Evolutionary conservation across 1,284 basidiomycete species (phyloP).

Genomic region (Ustilago esculenta): DNA sequence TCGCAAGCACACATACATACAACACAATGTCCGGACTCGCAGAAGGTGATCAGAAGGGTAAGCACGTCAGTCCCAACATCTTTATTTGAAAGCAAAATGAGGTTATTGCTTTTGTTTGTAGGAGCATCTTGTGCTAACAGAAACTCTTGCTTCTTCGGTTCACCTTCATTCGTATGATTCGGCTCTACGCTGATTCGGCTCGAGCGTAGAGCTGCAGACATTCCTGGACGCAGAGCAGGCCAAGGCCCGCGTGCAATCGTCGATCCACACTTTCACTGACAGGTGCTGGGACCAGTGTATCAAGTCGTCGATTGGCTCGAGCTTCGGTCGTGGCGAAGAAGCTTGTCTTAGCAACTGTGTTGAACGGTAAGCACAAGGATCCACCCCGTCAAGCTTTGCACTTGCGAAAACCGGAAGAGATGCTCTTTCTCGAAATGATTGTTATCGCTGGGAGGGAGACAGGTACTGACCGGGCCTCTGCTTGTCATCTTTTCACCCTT

Average conservation of each 20-base stretch:
- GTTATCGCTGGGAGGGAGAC: no score
- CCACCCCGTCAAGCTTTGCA: no score
- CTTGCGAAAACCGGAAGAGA: no score
- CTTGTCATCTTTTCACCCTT: no score
- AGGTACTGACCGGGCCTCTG: no score
- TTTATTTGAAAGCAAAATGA: no score
- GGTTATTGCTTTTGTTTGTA: no score
- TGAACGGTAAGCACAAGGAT: constrained; percentile 70
- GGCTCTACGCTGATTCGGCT: no score
- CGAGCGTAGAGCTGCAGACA: constrained; percentile 74
- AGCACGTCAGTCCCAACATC: neutral
- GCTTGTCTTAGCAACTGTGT: constrained; percentile 90
- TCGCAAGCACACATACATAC: neutral
- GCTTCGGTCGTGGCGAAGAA: constrained; percentile 85
- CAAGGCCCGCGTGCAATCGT: constrained; percentile 78
- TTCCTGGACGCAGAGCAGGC: constrained; percentile 90
- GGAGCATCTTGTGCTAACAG: no score
- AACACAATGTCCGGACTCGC: constrained; percentile 46
- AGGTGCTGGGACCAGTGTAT: constrained; percentile 75
- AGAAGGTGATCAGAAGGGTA: constrained; percentile 59
- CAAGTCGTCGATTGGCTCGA: constrained; percentile 81
- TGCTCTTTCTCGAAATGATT: no score
- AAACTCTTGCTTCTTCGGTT: no score
- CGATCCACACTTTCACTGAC: constrained; percentile 69
- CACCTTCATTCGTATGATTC: no score